Evolutionary conservation across 192 early-diverging fungal species (phyloP).

Genomic region (Coemansia biformis): DNA sequence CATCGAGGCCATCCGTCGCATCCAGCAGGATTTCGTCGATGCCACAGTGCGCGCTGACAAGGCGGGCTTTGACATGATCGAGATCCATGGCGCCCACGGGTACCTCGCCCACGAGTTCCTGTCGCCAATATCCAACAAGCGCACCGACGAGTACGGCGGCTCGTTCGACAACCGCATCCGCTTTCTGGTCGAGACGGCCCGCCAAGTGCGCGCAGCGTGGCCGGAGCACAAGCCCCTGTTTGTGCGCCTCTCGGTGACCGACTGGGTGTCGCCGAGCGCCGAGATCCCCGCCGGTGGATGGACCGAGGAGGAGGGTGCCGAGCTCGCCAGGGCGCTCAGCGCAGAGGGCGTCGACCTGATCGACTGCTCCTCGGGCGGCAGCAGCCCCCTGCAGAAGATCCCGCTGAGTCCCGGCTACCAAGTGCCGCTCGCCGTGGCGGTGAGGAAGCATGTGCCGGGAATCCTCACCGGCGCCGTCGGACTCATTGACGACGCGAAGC

Average conservation of each 20-base stretch:
- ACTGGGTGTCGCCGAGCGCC: slow-evolving; percentile 53
- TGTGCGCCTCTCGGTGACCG: slow-evolving; percentile 74
- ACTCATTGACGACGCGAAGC: slow-evolving; percentile 56
- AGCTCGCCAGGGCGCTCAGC: slow-evolving; percentile 54
- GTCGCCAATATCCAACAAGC: slow-evolving; percentile 71
- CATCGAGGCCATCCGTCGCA: slow-evolving; percentile 60
- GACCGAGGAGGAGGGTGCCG: slow-evolving; percentile 69
- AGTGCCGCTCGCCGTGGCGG: slow-evolving; percentile 62
- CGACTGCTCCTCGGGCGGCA: slow-evolving; percentile 77
- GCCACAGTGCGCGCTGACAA: slow-evolving; percentile 65
- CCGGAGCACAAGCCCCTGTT: slow-evolving; percentile 78
- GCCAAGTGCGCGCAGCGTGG: slow-evolving; percentile 64
- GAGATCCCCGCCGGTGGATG: slow-evolving; percentile 55
- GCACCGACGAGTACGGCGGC: slow-evolving; percentile 91
- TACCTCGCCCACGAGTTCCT: slow-evolving; percentile 81
- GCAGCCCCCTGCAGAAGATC: slow-evolving; percentile 53
- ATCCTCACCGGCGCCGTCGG: slow-evolving; percentile 65
- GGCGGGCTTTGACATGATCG: slow-evolving; percentile 86
- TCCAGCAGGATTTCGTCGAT: slow-evolving; percentile 58
- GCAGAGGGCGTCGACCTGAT: slow-evolving; percentile 78
- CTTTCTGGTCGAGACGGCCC: slow-evolving; percentile 65
- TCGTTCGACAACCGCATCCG: slow-evolving; percentile 82
- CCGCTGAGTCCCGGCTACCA: slow-evolving; percentile 54
- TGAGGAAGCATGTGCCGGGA: slow-evolving; percentile 56
- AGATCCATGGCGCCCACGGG: slow-evolving; percentile 89